phyloP scores from a whole-genome alignment of 1,284 basidiomycete species.

The Afroboletus lepidellus region DNA sequence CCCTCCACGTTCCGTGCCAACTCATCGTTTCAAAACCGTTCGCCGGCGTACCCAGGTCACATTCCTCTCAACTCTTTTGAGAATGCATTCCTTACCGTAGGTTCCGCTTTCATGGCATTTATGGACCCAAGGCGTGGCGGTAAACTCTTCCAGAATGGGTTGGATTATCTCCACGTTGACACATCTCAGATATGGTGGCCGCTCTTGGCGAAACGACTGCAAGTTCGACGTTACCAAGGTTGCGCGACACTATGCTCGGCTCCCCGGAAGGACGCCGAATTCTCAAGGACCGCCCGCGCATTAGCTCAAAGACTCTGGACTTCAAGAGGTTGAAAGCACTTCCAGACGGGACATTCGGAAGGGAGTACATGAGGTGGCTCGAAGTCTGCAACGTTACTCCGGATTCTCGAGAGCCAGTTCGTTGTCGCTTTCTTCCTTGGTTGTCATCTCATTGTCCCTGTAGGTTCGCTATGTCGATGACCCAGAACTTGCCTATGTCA shows the following conservation, averaged over 20 bases:
- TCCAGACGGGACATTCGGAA: slow-evolving; percentile 82
- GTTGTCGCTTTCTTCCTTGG: slow-evolving; percentile 32
- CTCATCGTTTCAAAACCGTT: slow-evolving; percentile 19
- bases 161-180: background rate
- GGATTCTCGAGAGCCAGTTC: slow-evolving; percentile 88
- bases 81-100: slow-evolving; percentile 82
- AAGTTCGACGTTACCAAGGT: slow-evolving; percentile 73
- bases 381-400: slow-evolving; percentile 90
- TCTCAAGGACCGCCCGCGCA: slow-evolving; percentile 79
- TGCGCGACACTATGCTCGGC: slow-evolving; percentile 80
- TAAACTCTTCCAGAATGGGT: slow-evolving; percentile 38
- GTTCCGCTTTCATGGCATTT: slow-evolving; percentile 84
- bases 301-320: slow-evolving; percentile 79
- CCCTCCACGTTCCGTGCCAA: slow-evolving; percentile 14
- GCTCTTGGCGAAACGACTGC: slow-evolving; percentile 79
- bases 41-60: slow-evolving; percentile 70
- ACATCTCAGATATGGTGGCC: slow-evolving; percentile 84
- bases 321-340: slow-evolving; percentile 66
- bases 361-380: slow-evolving; percentile 90
- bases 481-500: slow-evolving; percentile 92
- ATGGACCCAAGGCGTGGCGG: slow-evolving; percentile 57
- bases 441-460: background rate
- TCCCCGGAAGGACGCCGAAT: slow-evolving; percentile 81
- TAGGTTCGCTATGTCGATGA: slow-evolving; percentile 94
- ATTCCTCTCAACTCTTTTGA: slow-evolving; percentile 81